These are phyloP conservation scores for Plasmopara viticola DNA, from an alignment of 352 stramenopile species.

Conservation along the genomic window DNA sequence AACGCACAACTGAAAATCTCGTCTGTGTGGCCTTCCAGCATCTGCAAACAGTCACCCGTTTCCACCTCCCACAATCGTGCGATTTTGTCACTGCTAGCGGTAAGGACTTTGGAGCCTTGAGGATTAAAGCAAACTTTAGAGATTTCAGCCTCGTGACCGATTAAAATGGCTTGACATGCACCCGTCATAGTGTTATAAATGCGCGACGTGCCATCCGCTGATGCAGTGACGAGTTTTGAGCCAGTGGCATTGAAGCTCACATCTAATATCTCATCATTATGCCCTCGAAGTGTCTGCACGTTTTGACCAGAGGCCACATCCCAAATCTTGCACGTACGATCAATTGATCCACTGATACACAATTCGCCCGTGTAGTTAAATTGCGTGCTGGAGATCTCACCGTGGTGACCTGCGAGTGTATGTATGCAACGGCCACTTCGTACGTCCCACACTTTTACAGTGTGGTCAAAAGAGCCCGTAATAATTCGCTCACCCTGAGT, in stretches of 20 bases:
- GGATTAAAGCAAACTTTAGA: constrained; percentile 94
- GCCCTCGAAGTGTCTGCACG: constrained; percentile 72
- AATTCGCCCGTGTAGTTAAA: constrained; percentile 93
- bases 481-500: constrained; percentile 61
- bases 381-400: constrained; percentile 93
- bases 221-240: constrained; percentile 78
- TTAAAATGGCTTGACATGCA: constrained; percentile 85
- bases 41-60: constrained; percentile 90
- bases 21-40: constrained; percentile 95
- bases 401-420: constrained; percentile 89
- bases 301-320: constrained; percentile 81
- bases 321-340: constrained; percentile 77
- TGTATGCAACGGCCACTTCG: constrained; percentile 85
- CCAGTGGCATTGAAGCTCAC: constrained; percentile 88
- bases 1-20: constrained; percentile 96
- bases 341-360: constrained; percentile 91
- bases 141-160: constrained; percentile 93
- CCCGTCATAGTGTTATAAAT: constrained; percentile 96
- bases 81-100: constrained; percentile 72
- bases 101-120: constrained; percentile 92
- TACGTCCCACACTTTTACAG: constrained; percentile 90
- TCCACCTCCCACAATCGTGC: constrained; percentile 92
- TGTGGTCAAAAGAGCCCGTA: constrained; percentile 94
- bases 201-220: constrained; percentile 87
- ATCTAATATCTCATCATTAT: constrained; percentile 93